phyloP scores from a whole-genome alignment of 2,329 filamentous ascomycete species.

The Cephalotrichum gorgonifer region DNA sequence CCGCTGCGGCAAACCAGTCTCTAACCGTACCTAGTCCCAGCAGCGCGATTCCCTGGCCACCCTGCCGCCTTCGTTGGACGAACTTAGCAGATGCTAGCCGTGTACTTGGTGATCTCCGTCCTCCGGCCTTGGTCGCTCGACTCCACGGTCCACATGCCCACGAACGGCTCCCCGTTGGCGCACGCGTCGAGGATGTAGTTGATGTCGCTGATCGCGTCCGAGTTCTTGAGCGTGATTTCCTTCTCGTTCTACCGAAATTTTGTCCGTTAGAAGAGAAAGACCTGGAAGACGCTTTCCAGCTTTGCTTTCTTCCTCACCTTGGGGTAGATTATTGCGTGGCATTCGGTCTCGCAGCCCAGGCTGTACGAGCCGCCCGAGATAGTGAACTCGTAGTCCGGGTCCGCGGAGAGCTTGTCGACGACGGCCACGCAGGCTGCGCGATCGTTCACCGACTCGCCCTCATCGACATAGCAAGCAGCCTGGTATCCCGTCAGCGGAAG shows the following conservation, averaged over 20 bases:
- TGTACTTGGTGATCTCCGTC: background rate
- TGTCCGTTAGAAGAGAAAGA: background rate
- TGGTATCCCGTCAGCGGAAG: background rate
- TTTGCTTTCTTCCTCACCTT: no score
- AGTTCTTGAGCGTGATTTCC: background rate
- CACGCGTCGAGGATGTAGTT: background rate
- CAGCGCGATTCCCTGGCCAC: slow-evolving; percentile 27
- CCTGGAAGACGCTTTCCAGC: no score
- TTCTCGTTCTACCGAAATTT: background rate
- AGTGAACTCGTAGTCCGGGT: background rate
- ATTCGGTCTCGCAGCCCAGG: background rate
- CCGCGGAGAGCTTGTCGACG: background rate
- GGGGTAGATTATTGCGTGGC: background rate
- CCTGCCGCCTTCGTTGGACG: slow-evolving; percentile 25
- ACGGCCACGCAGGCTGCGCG: background rate
- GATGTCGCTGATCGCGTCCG: background rate
- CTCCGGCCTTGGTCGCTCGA: background rate
- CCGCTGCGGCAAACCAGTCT: no score
- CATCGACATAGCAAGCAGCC: background rate
- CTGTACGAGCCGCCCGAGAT: background rate
- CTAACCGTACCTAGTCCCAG: no score
- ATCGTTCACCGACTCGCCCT: background rate
- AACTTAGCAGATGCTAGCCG: background rate
- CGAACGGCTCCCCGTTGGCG: background rate
- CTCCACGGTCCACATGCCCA: background rate